These are phyloP conservation scores for Escovopsis weberi DNA, from an alignment of 2,329 filamentous ascomycete genomes.

Conservation along the genomic window DNA sequence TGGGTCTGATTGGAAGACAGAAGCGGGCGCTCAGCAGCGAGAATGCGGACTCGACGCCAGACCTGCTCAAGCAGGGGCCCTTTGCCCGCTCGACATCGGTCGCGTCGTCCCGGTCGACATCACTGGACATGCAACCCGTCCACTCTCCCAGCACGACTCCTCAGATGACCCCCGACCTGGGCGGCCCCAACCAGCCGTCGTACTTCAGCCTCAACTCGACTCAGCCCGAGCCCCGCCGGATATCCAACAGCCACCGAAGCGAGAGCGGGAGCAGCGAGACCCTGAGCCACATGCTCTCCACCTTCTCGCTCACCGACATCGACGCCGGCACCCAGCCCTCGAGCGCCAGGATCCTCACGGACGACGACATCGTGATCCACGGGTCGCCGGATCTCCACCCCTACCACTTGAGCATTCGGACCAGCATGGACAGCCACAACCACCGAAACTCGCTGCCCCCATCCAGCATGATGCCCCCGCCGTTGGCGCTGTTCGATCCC, in stretches of 20 bases:
- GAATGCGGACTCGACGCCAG: constrained; percentile 70
- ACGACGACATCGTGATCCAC: constrained; percentile 61
- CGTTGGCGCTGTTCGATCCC: constrained; percentile 89
- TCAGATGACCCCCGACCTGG: constrained; percentile 61
- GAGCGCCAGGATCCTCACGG: constrained; percentile 45
- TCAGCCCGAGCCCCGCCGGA: constrained; percentile 46
- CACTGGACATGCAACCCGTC: constrained; percentile 66
- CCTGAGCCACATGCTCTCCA: constrained; percentile 66
- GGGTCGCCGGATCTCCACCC: constrained; percentile 64
- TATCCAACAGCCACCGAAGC: constrained; percentile 65
- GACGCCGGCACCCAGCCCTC: constrained; percentile 27
- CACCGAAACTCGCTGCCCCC: constrained; percentile 24
- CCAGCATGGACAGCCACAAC: constrained; percentile 20
- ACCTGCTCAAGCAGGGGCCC: constrained; percentile 81
- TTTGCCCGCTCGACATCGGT: constrained; percentile 78
- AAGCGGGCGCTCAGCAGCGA: constrained; percentile 76
- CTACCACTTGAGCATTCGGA: constrained; percentile 12
- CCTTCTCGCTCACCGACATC: constrained; percentile 57
- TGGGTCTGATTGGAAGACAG: constrained; percentile 92
- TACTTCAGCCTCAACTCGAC: constrained; percentile 67
- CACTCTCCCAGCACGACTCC: constrained; percentile 77
- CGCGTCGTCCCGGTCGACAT: constrained; percentile 81
- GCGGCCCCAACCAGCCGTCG: constrained; percentile 63
- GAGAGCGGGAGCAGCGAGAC: constrained; percentile 87
- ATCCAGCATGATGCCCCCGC: constrained; percentile 67